phyloP scores from a whole-genome alignment of 495 filamentous ascomycete genomes.

The Alectoria sarmentosa region DNA sequence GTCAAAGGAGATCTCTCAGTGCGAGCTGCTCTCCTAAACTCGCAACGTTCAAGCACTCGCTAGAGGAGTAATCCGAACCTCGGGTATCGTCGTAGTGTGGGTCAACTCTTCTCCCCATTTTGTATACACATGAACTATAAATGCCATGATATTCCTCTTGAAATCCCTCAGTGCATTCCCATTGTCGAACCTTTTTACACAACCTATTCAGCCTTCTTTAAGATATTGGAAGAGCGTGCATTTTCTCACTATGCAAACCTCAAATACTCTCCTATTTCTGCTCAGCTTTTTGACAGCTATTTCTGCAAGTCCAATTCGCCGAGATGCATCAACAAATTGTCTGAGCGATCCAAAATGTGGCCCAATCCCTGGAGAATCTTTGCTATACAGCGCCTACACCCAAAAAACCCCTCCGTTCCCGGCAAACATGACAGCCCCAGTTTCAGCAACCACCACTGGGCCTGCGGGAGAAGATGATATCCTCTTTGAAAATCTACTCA shows the following conservation, averaged over 20 bases:
- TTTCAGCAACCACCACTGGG: constrained; percentile 1
- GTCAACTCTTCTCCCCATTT: not conserved
- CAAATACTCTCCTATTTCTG: not conserved
- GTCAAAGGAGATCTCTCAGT: no score
- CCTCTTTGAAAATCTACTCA: constrained; percentile 13
- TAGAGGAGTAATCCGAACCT: not conserved
- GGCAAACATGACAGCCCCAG: constrained; percentile 1
- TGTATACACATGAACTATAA: not conserved
- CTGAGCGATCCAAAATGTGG: constrained; percentile 1
- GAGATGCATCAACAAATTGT: not conserved
- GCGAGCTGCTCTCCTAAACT: not conserved
- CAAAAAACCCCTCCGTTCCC: constrained; percentile 5
- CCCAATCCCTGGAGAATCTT: constrained; percentile 9
- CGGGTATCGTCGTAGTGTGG: not conserved
- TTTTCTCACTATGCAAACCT: not conserved
- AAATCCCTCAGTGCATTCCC: not conserved
- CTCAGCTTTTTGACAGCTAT: not conserved
- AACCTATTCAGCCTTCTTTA: not conserved
- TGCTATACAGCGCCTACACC: constrained; percentile 6
- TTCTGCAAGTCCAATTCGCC: not conserved
- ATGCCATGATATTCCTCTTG: no score
- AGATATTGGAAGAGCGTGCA: not conserved
- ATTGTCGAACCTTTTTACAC: not conserved
- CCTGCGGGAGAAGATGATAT: constrained; percentile 9
- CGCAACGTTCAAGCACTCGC: not conserved